These are phyloP conservation scores for Phalaenopsis equestris DNA, from an alignment of 106 monocot genomes.

Conservation along the genomic window DNA sequence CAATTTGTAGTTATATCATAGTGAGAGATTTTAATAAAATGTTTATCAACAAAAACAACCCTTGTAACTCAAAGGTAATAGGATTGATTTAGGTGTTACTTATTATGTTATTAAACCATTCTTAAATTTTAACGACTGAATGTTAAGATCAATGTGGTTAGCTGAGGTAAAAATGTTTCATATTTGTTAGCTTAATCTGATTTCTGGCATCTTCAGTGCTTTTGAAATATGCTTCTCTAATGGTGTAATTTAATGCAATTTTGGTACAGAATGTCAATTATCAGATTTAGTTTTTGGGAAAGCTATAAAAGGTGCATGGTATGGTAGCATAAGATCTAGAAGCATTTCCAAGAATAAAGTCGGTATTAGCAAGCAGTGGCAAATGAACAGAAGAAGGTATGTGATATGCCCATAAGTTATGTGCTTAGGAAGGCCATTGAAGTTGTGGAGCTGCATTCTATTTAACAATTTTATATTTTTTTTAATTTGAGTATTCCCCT, in stretches of 20 bases:
- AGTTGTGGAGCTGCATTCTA: no score
- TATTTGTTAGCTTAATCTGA: neutral
- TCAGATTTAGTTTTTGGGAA: neutral
- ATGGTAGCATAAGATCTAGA: neutral
- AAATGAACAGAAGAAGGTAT: constrained; percentile 32
- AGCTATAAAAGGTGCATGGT: neutral
- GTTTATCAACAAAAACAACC: no score
- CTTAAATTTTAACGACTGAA: neutral
- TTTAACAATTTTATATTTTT: no score
- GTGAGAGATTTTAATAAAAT: no score
- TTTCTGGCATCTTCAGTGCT: neutral
- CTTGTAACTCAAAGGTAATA: no score
- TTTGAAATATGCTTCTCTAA: no score
- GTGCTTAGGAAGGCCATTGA: no score
- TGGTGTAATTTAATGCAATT: no score
- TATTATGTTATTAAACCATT: neutral
- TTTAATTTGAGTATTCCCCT: neutral
- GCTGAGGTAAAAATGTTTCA: neutral
- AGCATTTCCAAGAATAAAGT: constrained; percentile 11
- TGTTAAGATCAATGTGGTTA: neutral
- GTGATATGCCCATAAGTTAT: no score
- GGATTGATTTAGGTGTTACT: neutral
- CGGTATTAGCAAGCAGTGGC: constrained; percentile 8
- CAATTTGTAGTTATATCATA: no score
- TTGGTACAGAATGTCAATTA: no score